Conservation (phyloP, 1,284 basidiomycete genomes). For the Blastosporella zonata region DNA sequence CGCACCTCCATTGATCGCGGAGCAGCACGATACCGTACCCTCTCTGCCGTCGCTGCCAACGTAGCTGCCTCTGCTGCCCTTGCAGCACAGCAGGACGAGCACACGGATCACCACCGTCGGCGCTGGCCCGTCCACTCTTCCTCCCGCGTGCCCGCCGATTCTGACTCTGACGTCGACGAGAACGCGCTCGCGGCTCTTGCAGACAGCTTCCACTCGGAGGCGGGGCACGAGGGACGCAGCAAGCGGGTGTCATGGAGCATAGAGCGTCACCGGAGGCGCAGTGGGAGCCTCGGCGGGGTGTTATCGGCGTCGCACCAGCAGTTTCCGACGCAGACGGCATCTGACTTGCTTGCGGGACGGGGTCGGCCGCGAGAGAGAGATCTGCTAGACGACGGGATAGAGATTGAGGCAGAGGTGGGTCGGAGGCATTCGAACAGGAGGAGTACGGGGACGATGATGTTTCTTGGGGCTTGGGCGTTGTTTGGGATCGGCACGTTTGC, state of each 20-base stretch:
- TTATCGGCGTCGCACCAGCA: conserved; percentile 26
- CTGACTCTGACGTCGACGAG: conserved; percentile 44
- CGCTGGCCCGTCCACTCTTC: conserved; percentile 17
- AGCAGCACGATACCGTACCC: conserved; percentile 60
- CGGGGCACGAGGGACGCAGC: conserved; percentile 42
- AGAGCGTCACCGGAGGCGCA: conserved; percentile 46
- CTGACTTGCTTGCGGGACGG: conserved; percentile 29
- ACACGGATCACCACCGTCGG: conserved; percentile 24
- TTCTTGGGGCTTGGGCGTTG: conserved; percentile 67
- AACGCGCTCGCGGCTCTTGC: conserved; percentile 51
- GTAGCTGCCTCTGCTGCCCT: conserved; percentile 65
- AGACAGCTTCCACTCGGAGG: conserved; percentile 73
- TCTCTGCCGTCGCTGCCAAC: conserved; percentile 65
- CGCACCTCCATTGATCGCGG: conserved; percentile 47
- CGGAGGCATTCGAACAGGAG: conserved; percentile 55
- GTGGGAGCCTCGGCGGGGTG: conserved; percentile 40
- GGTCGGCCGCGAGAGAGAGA: conserved; percentile 47
- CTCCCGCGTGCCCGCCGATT: conserved; percentile 8
- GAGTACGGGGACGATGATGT: conserved; percentile 62
- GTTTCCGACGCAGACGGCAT: conserved; percentile 24
- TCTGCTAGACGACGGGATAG: conserved; percentile 21
- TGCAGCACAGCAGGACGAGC: conserved; percentile 55
- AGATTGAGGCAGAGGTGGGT: conserved; percentile 26
- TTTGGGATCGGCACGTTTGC: conserved; percentile 60
- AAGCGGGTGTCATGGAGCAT: conserved; percentile 68